Base-by-base conservation (phyloP, 345 rosid genomes). In the Laguncularia racemosa region DNA sequence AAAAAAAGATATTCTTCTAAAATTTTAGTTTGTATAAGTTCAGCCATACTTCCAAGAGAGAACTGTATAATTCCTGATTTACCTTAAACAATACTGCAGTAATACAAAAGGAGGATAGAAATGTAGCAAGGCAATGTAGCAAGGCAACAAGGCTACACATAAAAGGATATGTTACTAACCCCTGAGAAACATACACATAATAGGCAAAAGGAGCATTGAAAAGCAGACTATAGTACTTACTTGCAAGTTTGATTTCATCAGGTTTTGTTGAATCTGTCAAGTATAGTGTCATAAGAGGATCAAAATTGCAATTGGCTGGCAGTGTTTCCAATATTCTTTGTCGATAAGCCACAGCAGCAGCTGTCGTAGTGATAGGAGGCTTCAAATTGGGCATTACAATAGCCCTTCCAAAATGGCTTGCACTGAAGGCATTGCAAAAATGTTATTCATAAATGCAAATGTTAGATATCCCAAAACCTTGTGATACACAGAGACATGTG, bases 371-470 rank as follows among this genome's bases (percentile, higher is more conserved):
- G 67, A 92, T 54, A n/a, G 93, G 91, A 54, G 93, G 95, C 63
- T 78, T 89, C 82, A 92, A 69, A 79, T 92, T 92, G 2, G 99
- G 97, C 99, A 86, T 89, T 64, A 89, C 86, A 57, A 92, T 83
- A 13, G 95, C 97, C 71, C 96, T 86, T 73, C 72, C 86, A 74
- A 83, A 92, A 70, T 70, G 71, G 56, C 60, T 75, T 61, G 88
- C 88, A 74, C 96, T 84, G 71, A 49, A 69, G 52, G 49, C 5
- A 44, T 2, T 3, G 26, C 43, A 18, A 20, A 56, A 62, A 40
- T 13, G 52, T 16, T 26, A 15, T 20, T 5, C 18, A 6, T 16
- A 14, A 12, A 21, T 17, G 18, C 23, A 55, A 48, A 33, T 33
- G 40, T 33, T 33, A 33, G 40, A 33, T 9, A 33, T 33, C 3